Conservation (phyloP, 2,329 filamentous ascomycete genomes). For the Cladosporium velox region DNA sequence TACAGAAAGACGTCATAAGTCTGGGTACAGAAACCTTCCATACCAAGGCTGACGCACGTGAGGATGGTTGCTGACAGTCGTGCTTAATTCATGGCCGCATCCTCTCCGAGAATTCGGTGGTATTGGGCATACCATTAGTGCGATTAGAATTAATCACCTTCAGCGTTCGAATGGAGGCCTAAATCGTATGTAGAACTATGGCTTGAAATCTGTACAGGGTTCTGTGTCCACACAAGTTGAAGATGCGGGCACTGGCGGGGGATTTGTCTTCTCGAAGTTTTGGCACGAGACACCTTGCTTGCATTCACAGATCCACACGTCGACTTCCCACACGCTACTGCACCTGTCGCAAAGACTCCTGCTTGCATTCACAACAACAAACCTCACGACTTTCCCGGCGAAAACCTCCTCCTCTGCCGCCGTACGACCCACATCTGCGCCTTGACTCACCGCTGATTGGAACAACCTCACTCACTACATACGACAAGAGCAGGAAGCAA, state of each 20-base stretch:
- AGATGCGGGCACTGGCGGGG: slow-evolving; percentile 9
- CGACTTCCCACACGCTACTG: slow-evolving; percentile 2
- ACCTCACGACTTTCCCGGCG: not conserved
- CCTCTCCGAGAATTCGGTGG: not conserved
- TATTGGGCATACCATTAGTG: not conserved
- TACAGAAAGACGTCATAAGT: not conserved
- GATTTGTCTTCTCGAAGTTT: slow-evolving; percentile 6
- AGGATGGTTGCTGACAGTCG: too few species aligned
- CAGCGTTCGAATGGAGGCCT: not conserved
- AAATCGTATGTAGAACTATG: not conserved
- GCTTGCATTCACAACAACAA: not conserved
- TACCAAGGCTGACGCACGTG: too few species aligned
- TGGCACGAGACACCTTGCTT: slow-evolving; percentile 19
- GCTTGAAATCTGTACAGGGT: not conserved
- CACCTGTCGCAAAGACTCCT: slow-evolving; percentile 11
- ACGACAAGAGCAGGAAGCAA: slow-evolving; percentile 18
- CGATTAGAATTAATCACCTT: not conserved
- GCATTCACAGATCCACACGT: slow-evolving; percentile 7
- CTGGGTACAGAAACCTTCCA: not conserved
- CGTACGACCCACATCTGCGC: not conserved
- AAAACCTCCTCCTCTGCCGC: not conserved
- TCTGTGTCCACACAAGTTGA: slow-evolving; percentile 1
- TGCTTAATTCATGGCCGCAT: too few species aligned
- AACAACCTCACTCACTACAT: slow-evolving; percentile 16
- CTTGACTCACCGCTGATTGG: slow-evolving; percentile 19